Evolutionary conservation across 139 green algal species (phyloP).

Genomic region (Tetratostichococcus sp.): DNA sequence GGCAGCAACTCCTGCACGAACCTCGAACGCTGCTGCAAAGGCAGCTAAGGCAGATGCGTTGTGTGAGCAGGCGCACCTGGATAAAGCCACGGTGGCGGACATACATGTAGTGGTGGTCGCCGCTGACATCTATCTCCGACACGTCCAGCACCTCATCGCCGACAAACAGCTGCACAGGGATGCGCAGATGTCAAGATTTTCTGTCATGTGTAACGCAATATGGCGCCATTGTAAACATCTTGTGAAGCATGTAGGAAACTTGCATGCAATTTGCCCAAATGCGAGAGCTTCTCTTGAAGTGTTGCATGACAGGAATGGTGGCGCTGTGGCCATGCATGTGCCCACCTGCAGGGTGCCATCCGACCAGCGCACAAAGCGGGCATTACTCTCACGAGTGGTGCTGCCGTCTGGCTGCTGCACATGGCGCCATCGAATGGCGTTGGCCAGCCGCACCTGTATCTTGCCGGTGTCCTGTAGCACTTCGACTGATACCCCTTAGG

Average conservation of each 20-base stretch:
- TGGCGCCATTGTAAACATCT: too few relatives aligned
- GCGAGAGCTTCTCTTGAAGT: too few relatives aligned
- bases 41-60: too few relatives aligned
- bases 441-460: constrained; percentile 26
- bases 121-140: constrained; percentile 42
- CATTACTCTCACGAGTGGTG: constrained; percentile 60
- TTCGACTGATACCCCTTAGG: constrained; percentile 25
- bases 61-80: constrained; percentile 7
- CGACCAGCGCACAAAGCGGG: constrained; percentile 72
- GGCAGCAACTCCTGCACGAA: too few relatives aligned
- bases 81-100: constrained; percentile 34
- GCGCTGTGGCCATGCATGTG: too few relatives aligned
- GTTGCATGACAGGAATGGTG: too few relatives aligned
- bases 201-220: too few relatives aligned
- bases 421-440: constrained; percentile 48
- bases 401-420: constrained; percentile 22
- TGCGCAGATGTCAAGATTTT: too few relatives aligned
- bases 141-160: constrained; percentile 75
- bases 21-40: too few relatives aligned
- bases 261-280: too few relatives aligned
- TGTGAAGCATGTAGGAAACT: too few relatives aligned
- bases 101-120: constrained; percentile 61
- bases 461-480: constrained; percentile 42
- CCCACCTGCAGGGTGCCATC: constrained; percentile 52
- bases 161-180: constrained; percentile 48